Evolutionary conservation across 768 basidiomycete genomes (phyloP).

Genomic region (Boletales sp.): DNA sequence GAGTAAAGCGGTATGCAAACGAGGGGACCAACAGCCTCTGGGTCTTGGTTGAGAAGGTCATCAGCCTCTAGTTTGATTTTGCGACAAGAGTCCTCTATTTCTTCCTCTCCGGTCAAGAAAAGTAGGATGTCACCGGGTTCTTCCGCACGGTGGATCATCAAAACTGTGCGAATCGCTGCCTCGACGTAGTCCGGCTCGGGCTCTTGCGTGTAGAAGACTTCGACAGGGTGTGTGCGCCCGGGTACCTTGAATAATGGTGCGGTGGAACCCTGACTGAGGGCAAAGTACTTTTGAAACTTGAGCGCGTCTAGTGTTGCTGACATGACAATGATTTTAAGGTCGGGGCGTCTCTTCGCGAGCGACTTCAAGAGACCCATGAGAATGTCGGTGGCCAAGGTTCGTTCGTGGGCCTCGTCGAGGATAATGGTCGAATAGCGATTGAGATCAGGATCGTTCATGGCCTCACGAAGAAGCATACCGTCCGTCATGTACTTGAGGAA

Average conservation of each 20-base stretch:
- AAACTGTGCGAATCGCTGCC: conserved; percentile 91
- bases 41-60: conserved; percentile 67
- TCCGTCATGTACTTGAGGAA: conserved; percentile 99
- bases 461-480: conserved; percentile 97
- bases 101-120: conserved; percentile 97
- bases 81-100: conserved; percentile 94
- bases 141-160: conserved; percentile 97
- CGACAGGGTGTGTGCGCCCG: conserved; percentile 92
- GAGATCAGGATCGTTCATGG: conserved; percentile 93
- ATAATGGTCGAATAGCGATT: conserved; percentile 95
- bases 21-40: conserved; percentile 78
- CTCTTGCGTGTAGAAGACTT: conserved; percentile 90
- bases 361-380: conserved; percentile 95
- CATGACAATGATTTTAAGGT: conserved; percentile 98
- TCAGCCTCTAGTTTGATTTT: conserved; percentile 93
- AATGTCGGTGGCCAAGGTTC: conserved; percentile 96
- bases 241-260: conserved; percentile 90
- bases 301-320: conserved; percentile 94
- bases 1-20: conserved; percentile 93
- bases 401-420: conserved; percentile 97
- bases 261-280: conserved; percentile 34
- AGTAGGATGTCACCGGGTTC: conserved; percentile 89
- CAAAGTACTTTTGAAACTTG: conserved; percentile 97
- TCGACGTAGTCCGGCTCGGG: conserved; percentile 96
- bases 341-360: conserved; percentile 73